Percentiles rank a stretch among this genome's conserved stretches.
phyloP scores from a whole-genome alignment of 192 early-diverging fungal genomes.

The Allomyces macrogynus region DNA sequence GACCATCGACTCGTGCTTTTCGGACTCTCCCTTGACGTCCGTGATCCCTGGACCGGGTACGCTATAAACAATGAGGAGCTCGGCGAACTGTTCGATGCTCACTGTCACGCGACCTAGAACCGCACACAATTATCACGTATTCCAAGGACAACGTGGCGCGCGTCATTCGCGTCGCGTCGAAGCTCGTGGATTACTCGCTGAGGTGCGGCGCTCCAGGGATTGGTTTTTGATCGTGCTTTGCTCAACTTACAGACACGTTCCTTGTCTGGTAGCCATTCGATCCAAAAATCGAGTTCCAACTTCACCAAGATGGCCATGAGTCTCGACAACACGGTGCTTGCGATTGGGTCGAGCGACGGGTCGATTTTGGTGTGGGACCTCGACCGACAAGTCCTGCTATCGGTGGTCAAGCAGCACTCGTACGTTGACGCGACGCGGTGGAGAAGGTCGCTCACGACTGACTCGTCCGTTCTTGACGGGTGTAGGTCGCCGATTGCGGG shows the following conservation, averaged over 20 bases:
- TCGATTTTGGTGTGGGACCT: not conserved
- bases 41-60: not conserved
- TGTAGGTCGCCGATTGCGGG: not conserved
- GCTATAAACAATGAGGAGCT: no score
- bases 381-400: not conserved
- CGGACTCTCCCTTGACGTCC: not conserved
- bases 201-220: not conserved
- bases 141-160: not conserved
- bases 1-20: not conserved
- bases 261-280: not conserved
- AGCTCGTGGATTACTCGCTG: not conserved
- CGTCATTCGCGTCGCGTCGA: not conserved
- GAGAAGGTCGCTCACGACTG: no score
- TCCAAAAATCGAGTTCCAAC: not conserved
- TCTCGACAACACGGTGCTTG: not conserved
- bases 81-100: no score
- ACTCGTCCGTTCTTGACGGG: no score
- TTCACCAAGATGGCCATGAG: not conserved
- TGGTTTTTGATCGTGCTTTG: not conserved
- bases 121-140: not conserved
- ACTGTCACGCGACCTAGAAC: not conserved
- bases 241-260: not conserved
- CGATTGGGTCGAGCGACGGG: not conserved
- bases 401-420: not conserved
- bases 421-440: no score